phyloP scores from a whole-genome alignment of 2,329 filamentous ascomycete species.

The Nemania serpens region DNA sequence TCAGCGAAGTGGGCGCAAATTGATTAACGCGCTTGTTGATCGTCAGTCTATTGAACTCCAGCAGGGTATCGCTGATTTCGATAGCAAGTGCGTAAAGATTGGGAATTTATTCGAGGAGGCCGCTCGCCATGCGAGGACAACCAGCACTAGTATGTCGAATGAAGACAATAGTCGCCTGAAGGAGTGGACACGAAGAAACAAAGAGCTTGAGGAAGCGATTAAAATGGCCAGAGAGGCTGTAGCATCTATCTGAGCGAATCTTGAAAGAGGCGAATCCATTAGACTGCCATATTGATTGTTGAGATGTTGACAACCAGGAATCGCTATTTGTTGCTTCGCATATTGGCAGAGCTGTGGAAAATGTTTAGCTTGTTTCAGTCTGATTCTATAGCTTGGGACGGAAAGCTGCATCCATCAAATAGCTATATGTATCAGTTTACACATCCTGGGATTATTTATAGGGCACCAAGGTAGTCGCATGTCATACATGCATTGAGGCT shows the following conservation, averaged over 20 bases:
- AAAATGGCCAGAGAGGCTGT: conserved; percentile 2
- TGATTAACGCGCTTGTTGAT: conserved; percentile 15
- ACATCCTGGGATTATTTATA: background rate
- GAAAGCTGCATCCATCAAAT: background rate
- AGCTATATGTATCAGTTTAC: too few species aligned
- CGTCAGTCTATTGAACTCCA: conserved; percentile 22
- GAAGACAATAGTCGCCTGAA: background rate
- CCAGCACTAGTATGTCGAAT: background rate
- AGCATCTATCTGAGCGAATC: conserved; percentile 10
- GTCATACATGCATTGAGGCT: conserved; percentile 12
- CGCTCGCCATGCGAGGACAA: conserved; percentile 7
- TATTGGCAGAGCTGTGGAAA: background rate
- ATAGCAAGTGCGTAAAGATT: conserved; percentile 16
- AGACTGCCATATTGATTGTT: background rate
- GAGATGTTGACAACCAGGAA: background rate
- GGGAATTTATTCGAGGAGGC: conserved; percentile 7
- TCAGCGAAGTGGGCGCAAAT: conserved; percentile 7
- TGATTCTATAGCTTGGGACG: background rate
- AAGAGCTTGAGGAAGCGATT: conserved; percentile 9
- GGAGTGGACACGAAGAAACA: background rate
- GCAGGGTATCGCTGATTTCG: conserved; percentile 7
- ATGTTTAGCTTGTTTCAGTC: background rate
- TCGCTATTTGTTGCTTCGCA: background rate
- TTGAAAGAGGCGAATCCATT: background rate
- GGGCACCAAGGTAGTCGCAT: background rate